These are phyloP conservation scores for Stagonosporopsis chrysanthemi DNA, from an alignment of 2,329 filamentous ascomycete genomes.

Conservation along the genomic window DNA sequence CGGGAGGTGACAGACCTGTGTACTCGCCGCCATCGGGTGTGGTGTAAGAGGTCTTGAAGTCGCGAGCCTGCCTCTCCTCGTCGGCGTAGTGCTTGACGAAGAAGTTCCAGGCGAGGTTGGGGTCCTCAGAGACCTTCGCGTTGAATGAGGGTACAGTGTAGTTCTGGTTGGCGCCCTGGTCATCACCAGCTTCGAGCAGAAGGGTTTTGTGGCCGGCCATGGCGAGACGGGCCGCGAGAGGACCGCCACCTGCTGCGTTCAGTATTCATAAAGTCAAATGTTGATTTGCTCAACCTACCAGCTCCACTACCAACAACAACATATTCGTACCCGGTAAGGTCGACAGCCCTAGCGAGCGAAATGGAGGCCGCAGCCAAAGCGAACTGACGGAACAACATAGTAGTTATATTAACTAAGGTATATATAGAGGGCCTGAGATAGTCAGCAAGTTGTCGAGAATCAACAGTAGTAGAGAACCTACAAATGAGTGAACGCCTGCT, in stretches of 20 bases:
- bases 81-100: slow-evolving; percentile 69
- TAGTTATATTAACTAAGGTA: slow-evolving; percentile 14
- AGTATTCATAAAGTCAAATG: not conserved
- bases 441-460: slow-evolving; percentile 14
- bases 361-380: slow-evolving; percentile 29
- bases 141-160: slow-evolving; percentile 64
- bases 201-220: slow-evolving; percentile 66
- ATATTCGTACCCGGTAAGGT: slow-evolving; percentile 63
- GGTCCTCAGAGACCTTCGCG: slow-evolving; percentile 63
- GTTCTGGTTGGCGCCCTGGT: slow-evolving; percentile 60
- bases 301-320: slow-evolving; percentile 65
- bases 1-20: slow-evolving; percentile 61
- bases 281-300: slow-evolving; percentile 16
- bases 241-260: slow-evolving; percentile 30
- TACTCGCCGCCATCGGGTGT: slow-evolving; percentile 49
- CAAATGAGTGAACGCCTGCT: slow-evolving; percentile 20
- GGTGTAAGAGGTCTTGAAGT: slow-evolving; percentile 67
- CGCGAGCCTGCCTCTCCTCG: slow-evolving; percentile 59
- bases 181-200: slow-evolving; percentile 68
- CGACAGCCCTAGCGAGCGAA: slow-evolving; percentile 35
- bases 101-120: slow-evolving; percentile 67
- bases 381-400: slow-evolving; percentile 35
- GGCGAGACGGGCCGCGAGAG: slow-evolving; percentile 62
- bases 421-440: slow-evolving; percentile 13
- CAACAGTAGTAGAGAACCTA: slow-evolving; percentile 5